A percentile compares a stretch with the other conserved stretches of the same genome.
phyloP scores from a whole-genome alignment of 306 rosid genomes.

The Coriaria nepalensis region DNA sequence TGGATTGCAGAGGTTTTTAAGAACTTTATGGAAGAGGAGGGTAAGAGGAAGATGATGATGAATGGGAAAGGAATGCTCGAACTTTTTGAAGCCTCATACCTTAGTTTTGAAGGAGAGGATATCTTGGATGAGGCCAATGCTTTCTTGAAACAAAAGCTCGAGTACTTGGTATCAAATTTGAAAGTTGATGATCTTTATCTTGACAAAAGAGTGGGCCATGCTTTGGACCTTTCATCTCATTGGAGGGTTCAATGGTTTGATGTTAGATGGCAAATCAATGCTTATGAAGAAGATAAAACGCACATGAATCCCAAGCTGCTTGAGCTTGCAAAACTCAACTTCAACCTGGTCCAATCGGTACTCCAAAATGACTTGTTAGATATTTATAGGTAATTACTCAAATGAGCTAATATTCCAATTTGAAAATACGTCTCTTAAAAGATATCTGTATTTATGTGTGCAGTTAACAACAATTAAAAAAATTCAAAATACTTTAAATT shows the following conservation, averaged over 20 bases:
- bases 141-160: conserved; percentile 12
- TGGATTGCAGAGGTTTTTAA: conserved; percentile 17
- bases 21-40: conserved; percentile 16
- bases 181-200: background rate
- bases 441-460: too few species aligned
- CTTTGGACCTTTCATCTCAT: conserved; percentile 36
- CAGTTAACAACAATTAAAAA: too few species aligned
- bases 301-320: conserved; percentile 13
- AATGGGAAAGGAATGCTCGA: conserved; percentile 15
- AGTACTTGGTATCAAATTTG: background rate
- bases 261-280: conserved; percentile 31
- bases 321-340: conserved; percentile 34
- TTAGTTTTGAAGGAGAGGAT: conserved; percentile 30
- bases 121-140: conserved; percentile 17
- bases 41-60: background rate
- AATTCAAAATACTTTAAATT: too few species aligned
- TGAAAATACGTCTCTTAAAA: too few species aligned
- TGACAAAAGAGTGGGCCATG: conserved; percentile 20
- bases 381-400: conserved; percentile 22
- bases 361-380: conserved; percentile 41
- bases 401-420: too few species aligned
- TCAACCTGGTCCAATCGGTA: conserved; percentile 29
- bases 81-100: conserved; percentile 29
- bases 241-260: conserved; percentile 59
- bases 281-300: conserved; percentile 6